These are phyloP conservation scores for Chenopodium album DNA, from an alignment of 148 eudicot genomes.

Conservation along the genomic window DNA sequence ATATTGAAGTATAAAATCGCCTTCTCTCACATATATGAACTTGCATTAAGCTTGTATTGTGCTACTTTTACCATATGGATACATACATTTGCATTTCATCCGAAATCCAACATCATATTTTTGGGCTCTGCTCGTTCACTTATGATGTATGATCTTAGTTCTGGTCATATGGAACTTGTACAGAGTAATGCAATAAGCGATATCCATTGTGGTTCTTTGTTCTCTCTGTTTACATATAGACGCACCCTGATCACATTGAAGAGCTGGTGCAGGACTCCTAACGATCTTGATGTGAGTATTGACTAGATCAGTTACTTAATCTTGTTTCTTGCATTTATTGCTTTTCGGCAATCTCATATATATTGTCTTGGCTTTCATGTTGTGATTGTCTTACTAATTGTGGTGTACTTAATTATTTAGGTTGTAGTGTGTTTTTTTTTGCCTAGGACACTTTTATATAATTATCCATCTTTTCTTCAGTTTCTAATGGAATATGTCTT, in stretches of 20 bases:
- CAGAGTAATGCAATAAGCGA: background rate
- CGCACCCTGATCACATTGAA: conserved; percentile 1
- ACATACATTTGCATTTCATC: conserved; percentile 7
- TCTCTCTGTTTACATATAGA: conserved; percentile 1
- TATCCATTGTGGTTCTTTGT: background rate
- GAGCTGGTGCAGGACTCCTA: conserved; percentile 3
- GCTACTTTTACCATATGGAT: background rate
- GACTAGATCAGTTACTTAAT: background rate
- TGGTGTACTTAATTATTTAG: too few species aligned
- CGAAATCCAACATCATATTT: conserved; percentile 5
- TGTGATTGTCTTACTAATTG: background rate
- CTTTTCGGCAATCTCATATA: too few species aligned
- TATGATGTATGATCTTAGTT: background rate
- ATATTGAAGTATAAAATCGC: conserved; percentile 4
- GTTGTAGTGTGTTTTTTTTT: too few species aligned
- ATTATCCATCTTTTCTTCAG: background rate
- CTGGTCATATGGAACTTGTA: background rate
- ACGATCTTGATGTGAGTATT: background rate
- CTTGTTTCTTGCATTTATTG: background rate
- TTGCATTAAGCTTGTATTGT: background rate
- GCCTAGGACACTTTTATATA: too few species aligned
- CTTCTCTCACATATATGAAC: background rate
- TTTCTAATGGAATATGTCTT: background rate
- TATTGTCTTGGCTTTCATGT: background rate
- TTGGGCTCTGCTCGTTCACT: background rate